Conservation (phyloP, 345 rosid genomes). For the Citrus hindsii region DNA sequence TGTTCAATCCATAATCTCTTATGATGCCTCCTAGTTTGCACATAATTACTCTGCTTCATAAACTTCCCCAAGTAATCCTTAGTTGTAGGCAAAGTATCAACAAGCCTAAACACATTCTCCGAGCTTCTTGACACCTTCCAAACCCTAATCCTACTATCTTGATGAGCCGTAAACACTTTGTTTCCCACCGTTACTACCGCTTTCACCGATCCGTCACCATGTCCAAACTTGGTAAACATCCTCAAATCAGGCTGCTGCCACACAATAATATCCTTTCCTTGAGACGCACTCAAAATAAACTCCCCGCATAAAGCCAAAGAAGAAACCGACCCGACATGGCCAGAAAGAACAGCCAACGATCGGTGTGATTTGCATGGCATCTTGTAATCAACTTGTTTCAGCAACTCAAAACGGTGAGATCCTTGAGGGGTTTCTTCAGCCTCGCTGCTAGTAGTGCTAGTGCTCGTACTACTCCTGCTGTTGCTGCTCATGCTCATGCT, state of each 20-base stretch:
- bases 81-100: slow-evolving; percentile 79
- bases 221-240: slow-evolving; percentile 83
- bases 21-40: slow-evolving; percentile 64
- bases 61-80: slow-evolving; percentile 79
- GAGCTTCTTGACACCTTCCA: slow-evolving; percentile 83
- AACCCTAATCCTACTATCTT: slow-evolving; percentile 81
- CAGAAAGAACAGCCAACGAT: slow-evolving; percentile 71
- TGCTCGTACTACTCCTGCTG: slow-evolving; percentile 25
- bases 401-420: slow-evolving; percentile 40
- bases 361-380: slow-evolving; percentile 39
- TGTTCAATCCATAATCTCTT: slow-evolving; percentile 81
- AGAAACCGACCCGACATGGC: slow-evolving; percentile 81
- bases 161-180: slow-evolving; percentile 85
- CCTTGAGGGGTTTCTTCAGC: slow-evolving; percentile 48
- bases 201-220: slow-evolving; percentile 88
- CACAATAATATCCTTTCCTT: slow-evolving; percentile 90
- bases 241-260: slow-evolving; percentile 98
- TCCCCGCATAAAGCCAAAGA: slow-evolving; percentile 86
- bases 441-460: slow-evolving; percentile 25
- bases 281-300: slow-evolving; percentile 86
- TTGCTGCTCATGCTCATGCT: slow-evolving; percentile 37
- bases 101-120: slow-evolving; percentile 62
- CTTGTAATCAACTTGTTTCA: slow-evolving; percentile 14
- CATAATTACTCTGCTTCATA: slow-evolving; percentile 81
- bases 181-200: slow-evolving; percentile 65